These are phyloP conservation scores for Furculomyces boomerangus DNA, from an alignment of 371 early-diverging fungal genomes.

Conservation along the genomic window DNA sequence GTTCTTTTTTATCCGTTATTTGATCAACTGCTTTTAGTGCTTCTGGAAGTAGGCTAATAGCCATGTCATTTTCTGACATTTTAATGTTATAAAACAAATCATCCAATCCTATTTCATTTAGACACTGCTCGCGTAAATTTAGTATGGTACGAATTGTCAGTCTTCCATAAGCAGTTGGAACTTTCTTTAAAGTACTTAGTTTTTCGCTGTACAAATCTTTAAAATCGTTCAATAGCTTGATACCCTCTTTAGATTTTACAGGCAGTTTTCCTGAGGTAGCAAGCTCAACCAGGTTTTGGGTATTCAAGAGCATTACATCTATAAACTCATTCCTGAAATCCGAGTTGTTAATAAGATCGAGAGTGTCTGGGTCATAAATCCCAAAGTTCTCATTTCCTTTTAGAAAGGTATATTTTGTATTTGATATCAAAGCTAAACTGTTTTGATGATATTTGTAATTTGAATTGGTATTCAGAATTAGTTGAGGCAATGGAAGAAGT, in stretches of 20 bases:
- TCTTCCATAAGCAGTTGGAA: slow-evolving; percentile 43
- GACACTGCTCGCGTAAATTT: slow-evolving; percentile 52
- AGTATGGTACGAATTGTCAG: slow-evolving; percentile 41
- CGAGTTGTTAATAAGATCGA: slow-evolving; percentile 27
- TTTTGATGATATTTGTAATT: too few species aligned
- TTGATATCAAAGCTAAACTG: background rate
- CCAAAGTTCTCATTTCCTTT: slow-evolving; percentile 2
- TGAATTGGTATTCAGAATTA: slow-evolving; percentile 7
- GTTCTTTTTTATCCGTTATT: slow-evolving; percentile 8
- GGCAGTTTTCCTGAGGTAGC: slow-evolving; percentile 27
- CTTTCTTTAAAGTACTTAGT: slow-evolving; percentile 27
- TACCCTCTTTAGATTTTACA: background rate
- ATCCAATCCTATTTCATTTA: slow-evolving; percentile 46
- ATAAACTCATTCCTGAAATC: slow-evolving; percentile 41
- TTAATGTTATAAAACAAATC: slow-evolving; percentile 49
- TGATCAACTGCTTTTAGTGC: slow-evolving; percentile 27
- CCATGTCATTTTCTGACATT: slow-evolving; percentile 31
- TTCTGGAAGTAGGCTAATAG: slow-evolving; percentile 26
- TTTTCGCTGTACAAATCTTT: slow-evolving; percentile 31
- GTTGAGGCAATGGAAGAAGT: slow-evolving; percentile 31
- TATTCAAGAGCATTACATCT: slow-evolving; percentile 34
- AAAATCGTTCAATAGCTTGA: slow-evolving; percentile 17
- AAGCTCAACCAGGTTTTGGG: slow-evolving; percentile 31
- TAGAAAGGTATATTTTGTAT: background rate
- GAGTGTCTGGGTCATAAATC: slow-evolving; percentile 44